phyloP scores from a whole-genome alignment of 1,139 yeast genomes.

The Sugiyamaella xylanicola region DNA sequence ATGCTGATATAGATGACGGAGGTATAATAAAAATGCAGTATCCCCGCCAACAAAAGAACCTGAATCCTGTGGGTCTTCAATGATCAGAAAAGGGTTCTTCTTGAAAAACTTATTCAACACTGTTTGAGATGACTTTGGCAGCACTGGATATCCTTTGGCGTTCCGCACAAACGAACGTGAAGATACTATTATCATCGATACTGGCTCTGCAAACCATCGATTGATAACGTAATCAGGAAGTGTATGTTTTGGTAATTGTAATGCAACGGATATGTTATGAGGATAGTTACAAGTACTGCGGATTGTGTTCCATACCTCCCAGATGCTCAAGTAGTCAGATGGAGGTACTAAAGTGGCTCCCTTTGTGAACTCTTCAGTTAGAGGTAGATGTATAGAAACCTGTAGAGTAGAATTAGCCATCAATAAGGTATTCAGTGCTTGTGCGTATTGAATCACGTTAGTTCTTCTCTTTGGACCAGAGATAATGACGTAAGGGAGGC shows the following conservation, averaged over 20 bases:
- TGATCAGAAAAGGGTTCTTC: constrained; percentile 39
- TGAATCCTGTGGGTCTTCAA: constrained; percentile 35
- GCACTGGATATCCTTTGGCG: constrained; percentile 61
- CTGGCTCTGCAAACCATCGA: constrained; percentile 69
- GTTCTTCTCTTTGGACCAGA: constrained; percentile 64
- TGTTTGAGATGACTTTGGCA: constrained; percentile 56
- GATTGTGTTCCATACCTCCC: constrained; percentile 73
- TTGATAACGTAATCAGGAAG: constrained; percentile 53
- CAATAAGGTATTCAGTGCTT: constrained; percentile 43
- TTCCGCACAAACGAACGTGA: constrained; percentile 57
- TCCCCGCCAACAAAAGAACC: constrained; percentile 46
- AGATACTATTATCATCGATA: constrained; percentile 56
- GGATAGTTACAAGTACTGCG: constrained; percentile 57
- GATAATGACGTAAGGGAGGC: constrained; percentile 53
- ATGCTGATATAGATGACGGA: constrained; percentile 52
- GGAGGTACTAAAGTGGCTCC: constrained; percentile 43
- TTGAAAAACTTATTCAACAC: constrained; percentile 46
- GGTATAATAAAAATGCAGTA: constrained; percentile 52
- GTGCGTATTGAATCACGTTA: constrained; percentile 53
- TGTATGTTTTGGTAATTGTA: constrained; percentile 55
- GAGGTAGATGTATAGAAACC: constrained; percentile 45
- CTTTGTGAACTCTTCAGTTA: constrained; percentile 48
- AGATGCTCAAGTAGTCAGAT: constrained; percentile 57
- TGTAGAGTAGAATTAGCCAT: constrained; percentile 38
- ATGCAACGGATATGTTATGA: constrained; percentile 54